A percentile compares a stretch with the other conserved stretches of the same genome.
Conservation (phyloP, 805 yeast species). For the Naumovozyma baii region DNA sequence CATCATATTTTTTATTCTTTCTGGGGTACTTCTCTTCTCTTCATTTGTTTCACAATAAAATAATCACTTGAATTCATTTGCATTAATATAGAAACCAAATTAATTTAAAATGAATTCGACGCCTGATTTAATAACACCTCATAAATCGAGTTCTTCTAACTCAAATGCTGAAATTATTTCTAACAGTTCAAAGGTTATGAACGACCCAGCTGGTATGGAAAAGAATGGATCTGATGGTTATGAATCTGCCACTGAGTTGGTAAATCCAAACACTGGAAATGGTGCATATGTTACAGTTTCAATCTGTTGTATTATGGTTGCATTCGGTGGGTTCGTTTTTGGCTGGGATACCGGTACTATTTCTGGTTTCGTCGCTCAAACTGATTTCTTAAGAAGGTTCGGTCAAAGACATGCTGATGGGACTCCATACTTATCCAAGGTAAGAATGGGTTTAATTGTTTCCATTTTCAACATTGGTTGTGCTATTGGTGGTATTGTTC, state of each 20-base stretch:
- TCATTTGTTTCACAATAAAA: not conserved
- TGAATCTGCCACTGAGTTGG: not conserved
- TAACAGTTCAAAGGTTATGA: slow-evolving; percentile 12
- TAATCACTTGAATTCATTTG: not conserved
- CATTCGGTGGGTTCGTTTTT: slow-evolving; percentile 51
- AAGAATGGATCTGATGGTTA: slow-evolving; percentile 6
- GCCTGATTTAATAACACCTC: slow-evolving; percentile 9
- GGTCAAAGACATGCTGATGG: slow-evolving; percentile 33
- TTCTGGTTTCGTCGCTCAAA: slow-evolving; percentile 55
- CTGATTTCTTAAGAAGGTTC: slow-evolving; percentile 43
- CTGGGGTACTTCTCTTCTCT: not conserved
- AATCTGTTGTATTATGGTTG: slow-evolving; percentile 36
- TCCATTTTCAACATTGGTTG: slow-evolving; percentile 65
- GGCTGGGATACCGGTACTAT: slow-evolving; percentile 75
- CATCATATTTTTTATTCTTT: not conserved
- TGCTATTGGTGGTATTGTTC: slow-evolving; percentile 59
- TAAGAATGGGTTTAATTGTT: slow-evolving; percentile 49
- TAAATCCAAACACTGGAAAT: slow-evolving; percentile 4
- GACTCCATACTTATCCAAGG: slow-evolving; percentile 37
- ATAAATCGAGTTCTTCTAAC: slow-evolving; percentile 8
- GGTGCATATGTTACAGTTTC: slow-evolving; percentile 16
- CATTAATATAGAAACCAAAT: not conserved
- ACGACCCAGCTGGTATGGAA: slow-evolving; percentile 10
- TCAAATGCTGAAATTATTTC: slow-evolving; percentile 8
- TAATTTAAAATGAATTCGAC: slow-evolving; percentile 6